Base-by-base conservation (phyloP, 2,329 filamentous ascomycete genomes). In the Chaetomiaceae sp. region DNA sequence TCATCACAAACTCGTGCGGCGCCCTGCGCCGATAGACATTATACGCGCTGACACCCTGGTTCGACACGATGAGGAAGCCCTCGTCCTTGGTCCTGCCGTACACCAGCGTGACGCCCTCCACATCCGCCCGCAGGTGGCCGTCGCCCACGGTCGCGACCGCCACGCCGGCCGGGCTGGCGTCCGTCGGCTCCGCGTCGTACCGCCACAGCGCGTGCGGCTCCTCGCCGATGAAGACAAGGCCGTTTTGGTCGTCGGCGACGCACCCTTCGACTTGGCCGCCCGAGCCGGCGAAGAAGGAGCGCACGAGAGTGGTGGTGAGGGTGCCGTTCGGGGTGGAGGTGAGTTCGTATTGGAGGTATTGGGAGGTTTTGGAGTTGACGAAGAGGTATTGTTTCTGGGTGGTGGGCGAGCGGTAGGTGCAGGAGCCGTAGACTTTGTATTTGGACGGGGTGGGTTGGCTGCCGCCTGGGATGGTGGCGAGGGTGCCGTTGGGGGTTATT, bases 251-350 rank as follows among this genome's bases (percentile, higher is more conserved):
- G 44, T 56, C 53, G 7, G 53, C 16, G 2, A 53, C 48, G 40
- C 48, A 56, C 20, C 53, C 53, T 27, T 56, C 53, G 21, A 56
- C 53, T 34, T 56, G 53, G 13, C 53, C 53, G 34, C 53, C 53
- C 1, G 48, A 52, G 41, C 53, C 53, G 34, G 38, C 53, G 30
- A 11, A 16, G 34, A 52, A 56, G 21, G 44, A 36, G 21, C 53
- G 48, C 3, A 49, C 41, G 25, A 56, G 49, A 2, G 53, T 56
- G 6, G 49, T 52, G 20, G 16, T 20, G 14, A 56, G 48, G 2
- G 49, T 53, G 40, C 53, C 53, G 44, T 53, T 20, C 11, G 38
- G 7, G 8, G 29, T 23, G 27, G 49, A 21, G 34, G 33, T 11
- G 2, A 56, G 53, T 11, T 56, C 49, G 38, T 56, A 56, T 6